Evolutionary conservation across 192 early-diverging fungal species (phyloP).

Genomic region (Podila epicladia): DNA sequence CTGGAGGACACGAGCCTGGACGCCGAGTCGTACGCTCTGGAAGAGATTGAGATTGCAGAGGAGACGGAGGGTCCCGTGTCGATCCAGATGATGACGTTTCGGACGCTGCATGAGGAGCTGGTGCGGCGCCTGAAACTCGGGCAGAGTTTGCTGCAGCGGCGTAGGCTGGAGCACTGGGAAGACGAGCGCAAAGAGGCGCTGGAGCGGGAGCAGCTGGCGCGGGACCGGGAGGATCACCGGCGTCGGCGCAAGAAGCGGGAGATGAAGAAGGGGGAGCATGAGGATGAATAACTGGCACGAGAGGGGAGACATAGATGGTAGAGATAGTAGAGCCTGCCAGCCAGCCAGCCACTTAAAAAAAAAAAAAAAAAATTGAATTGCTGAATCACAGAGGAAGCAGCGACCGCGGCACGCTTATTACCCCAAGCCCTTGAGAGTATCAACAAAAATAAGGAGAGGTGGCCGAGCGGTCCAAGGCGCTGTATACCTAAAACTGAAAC

Average conservation of each 20-base stretch:
- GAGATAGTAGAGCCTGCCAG: no score
- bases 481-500: no score
- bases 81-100: constrained; percentile 28
- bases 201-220: constrained; percentile 13
- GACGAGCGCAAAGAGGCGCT: constrained; percentile 1
- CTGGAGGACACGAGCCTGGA: background rate
- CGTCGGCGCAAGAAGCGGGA: constrained; percentile 4
- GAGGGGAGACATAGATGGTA: no score
- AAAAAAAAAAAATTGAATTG: no score
- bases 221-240: constrained; percentile 20
- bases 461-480: constrained; percentile 1
- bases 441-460: background rate
- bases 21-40: constrained; percentile 7
- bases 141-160: constrained; percentile 9
- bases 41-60: constrained; percentile 2
- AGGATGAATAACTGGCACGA: no score
- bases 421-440: no score
- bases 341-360: no score
- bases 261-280: background rate
- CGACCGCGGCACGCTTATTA: no score
- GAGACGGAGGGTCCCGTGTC: background rate
- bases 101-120: constrained; percentile 21
- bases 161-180: constrained; percentile 10
- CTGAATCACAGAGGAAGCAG: no score
- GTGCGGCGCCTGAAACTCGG: constrained; percentile 22